A percentile compares a stretch with the other conserved stretches of the same genome.
Evolutionary conservation across 768 basidiomycete genomes (phyloP).

Genomic region (Collybia sp.): DNA sequence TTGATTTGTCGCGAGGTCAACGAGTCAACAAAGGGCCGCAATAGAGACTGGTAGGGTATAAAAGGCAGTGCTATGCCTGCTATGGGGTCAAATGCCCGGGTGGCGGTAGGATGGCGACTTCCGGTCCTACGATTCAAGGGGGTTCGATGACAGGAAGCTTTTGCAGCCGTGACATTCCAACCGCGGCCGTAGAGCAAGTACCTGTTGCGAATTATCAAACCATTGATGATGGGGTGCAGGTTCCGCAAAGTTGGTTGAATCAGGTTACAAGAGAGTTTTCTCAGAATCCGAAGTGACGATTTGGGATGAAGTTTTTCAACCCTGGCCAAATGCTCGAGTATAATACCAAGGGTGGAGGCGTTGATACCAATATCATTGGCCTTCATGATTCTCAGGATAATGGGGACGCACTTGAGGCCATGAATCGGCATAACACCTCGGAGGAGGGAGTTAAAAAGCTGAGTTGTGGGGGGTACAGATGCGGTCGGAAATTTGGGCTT

Average conservation of each 20-base stretch:
- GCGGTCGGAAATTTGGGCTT: conserved; percentile 23
- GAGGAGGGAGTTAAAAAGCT: conserved; percentile 61
- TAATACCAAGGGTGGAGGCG: conserved; percentile 46
- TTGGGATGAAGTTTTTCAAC: conserved; percentile 37
- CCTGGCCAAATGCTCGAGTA: conserved; percentile 48
- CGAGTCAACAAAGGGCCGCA: conserved; percentile 40
- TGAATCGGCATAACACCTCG: conserved; percentile 40
- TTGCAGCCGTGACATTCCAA: conserved; percentile 39
- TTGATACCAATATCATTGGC: conserved; percentile 45
- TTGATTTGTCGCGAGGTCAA: conserved; percentile 42
- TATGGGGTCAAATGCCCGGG: conserved; percentile 41
- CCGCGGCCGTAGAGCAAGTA: conserved; percentile 35
- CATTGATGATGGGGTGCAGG: conserved; percentile 50
- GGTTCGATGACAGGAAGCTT: conserved; percentile 19
- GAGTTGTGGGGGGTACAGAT: conserved; percentile 30
- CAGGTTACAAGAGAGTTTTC: conserved; percentile 32
- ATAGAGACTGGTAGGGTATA: conserved; percentile 21
- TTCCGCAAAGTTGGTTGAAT: conserved; percentile 50
- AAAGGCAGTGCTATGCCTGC: conserved; percentile 37
- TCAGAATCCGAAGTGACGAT: conserved; percentile 43
- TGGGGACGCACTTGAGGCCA: conserved; percentile 43
- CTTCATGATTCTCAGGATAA: conserved; percentile 53
- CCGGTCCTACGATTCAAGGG: conserved; percentile 13
- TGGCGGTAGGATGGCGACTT: conserved; percentile 16
- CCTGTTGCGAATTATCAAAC: conserved; percentile 50